A percentile compares a stretch with the other conserved stretches of the same genome.
Evolutionary conservation across 129 eudicot genomes (phyloP).

Genomic region (Centella asiatica): DNA sequence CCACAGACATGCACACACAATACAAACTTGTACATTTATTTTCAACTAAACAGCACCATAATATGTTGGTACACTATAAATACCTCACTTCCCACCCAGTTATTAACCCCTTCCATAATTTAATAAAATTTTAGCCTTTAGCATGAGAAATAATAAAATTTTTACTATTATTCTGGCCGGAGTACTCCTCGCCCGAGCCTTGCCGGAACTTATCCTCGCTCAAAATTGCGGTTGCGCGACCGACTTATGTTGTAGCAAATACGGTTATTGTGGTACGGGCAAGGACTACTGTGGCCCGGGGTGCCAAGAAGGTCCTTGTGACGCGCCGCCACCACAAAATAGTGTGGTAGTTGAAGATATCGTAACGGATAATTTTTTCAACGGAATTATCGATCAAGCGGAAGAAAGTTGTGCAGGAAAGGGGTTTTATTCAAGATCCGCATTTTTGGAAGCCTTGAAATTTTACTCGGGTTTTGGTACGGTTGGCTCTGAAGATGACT

Average conservation of each 20-base stretch:
- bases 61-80: neutral
- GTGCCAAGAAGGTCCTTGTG: constrained; percentile 18
- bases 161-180: neutral
- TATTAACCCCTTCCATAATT: neutral
- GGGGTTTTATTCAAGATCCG: constrained; percentile 1
- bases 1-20: too few species aligned
- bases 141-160: neutral
- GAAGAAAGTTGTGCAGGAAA: constrained; percentile 10
- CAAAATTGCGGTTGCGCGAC: constrained; percentile 24
- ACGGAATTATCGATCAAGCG: constrained; percentile 7
- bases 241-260: constrained; percentile 21
- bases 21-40: too few species aligned
- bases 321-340: neutral
- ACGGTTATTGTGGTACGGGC: constrained; percentile 19
- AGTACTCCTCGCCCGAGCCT: constrained; percentile 1
- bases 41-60: too few species aligned
- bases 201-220: neutral
- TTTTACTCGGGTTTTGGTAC: constrained; percentile 4
- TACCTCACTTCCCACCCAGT: neutral
- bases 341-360: constrained; percentile 1
- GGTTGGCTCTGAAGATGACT: constrained; percentile 9
- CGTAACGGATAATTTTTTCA: constrained; percentile 4
- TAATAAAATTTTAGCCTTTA: neutral
- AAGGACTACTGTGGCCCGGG: constrained; percentile 24
- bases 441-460: neutral